Evolutionary conservation across 2,329 filamentous ascomycete species (phyloP).

Genomic region (Chalaropsis ovoidea): DNA sequence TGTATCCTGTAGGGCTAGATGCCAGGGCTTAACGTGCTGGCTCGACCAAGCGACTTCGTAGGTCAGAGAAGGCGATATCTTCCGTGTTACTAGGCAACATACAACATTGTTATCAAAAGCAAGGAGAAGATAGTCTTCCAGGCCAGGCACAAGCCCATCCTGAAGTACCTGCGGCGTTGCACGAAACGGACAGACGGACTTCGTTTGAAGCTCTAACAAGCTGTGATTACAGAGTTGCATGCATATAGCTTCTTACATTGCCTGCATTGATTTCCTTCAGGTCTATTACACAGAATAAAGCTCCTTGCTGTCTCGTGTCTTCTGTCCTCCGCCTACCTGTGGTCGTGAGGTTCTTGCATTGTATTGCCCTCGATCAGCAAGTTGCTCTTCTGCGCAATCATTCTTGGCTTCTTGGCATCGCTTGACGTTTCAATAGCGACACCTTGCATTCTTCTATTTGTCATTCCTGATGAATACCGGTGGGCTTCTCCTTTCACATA

Average conservation of each 20-base stretch:
- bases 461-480: not conserved
- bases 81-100: no score
- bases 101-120: no score
- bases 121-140: no score
- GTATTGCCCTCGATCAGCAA: not conserved
- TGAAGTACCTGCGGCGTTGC: no score
- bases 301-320: not conserved
- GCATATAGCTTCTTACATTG: not conserved
- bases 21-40: not conserved
- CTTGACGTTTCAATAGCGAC: constrained; percentile 8
- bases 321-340: not conserved
- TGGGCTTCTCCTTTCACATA: not conserved
- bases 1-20: not conserved
- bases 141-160: no score
- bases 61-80: not conserved
- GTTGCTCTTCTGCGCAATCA: not conserved
- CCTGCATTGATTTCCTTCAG: not conserved
- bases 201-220: not conserved
- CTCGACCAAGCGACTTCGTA: not conserved
- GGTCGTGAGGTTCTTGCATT: not conserved
- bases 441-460: constrained; percentile 12
- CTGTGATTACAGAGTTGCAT: not conserved
- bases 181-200: no score
- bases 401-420: not conserved
- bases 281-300: not conserved